These are phyloP conservation scores for Trichodelitschia bisporula DNA, from an alignment of 495 filamentous ascomycete species.

Conservation along the genomic window DNA sequence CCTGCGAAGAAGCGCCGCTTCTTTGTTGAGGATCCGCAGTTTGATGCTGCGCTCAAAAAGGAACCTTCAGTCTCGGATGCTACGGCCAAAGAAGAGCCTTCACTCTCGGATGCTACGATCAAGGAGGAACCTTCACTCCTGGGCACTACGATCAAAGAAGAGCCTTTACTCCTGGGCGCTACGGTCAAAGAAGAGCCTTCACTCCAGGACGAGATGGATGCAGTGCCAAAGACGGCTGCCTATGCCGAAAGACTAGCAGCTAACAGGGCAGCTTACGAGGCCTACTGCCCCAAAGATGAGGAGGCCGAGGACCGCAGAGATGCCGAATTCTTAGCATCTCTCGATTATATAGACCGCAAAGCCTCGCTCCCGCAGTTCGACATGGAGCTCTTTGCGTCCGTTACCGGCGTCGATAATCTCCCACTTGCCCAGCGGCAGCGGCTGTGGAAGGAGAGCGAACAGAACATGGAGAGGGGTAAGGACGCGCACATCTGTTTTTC, in stretches of 20 bases:
- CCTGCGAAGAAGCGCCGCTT: conserved; percentile 66
- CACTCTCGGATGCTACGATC: no score
- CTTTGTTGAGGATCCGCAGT: conserved; percentile 36
- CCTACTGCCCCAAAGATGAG: conserved; percentile 3
- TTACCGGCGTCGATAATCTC: conserved; percentile 48
- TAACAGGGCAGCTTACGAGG: no score
- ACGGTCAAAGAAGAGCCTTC: conserved; percentile 5
- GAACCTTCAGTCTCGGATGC: no score
- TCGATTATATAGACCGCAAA: conserved; percentile 3
- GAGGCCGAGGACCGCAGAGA: background rate
- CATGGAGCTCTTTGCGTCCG: conserved; percentile 35
- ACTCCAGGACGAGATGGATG: conserved; percentile 7
- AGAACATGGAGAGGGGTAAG: conserved; percentile 21
- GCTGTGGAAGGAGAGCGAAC: conserved; percentile 15
- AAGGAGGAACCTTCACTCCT: no score
- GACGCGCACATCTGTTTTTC: background rate
- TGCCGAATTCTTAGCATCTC: background rate
- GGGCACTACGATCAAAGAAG: no score
- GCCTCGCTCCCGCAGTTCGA: no score
- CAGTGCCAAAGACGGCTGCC: conserved; percentile 5
- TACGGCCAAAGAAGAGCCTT: no score
- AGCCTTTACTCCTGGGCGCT: conserved; percentile 1
- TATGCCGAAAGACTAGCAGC: no score
- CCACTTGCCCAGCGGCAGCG: conserved; percentile 10
- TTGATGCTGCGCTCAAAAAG: no score